A percentile compares a stretch with the other conserved stretches of the same genome.
Evolutionary conservation across 148 eudicot species (phyloP).

Genomic region (Diospyros lotus): DNA sequence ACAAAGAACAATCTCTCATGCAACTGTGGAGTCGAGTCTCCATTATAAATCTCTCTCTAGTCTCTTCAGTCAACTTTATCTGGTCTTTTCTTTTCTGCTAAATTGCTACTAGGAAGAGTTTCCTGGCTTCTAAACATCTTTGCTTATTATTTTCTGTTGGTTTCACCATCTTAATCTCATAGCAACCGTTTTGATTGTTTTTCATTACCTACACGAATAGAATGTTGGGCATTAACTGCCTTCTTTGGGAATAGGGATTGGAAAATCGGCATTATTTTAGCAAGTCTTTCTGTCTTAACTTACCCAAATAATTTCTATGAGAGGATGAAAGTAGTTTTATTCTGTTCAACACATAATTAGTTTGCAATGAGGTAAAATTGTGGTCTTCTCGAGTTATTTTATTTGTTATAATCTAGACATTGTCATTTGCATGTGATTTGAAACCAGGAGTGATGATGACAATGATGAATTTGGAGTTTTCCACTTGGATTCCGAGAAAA

Average conservation of each 20-base stretch:
- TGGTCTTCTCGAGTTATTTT: too few relatives aligned
- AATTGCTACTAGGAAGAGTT: background rate
- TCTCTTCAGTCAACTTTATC: too few relatives aligned
- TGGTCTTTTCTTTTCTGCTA: too few relatives aligned
- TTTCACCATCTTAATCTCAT: background rate
- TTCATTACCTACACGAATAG: background rate
- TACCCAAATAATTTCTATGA: too few relatives aligned
- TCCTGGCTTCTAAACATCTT: background rate
- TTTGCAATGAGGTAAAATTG: too few relatives aligned
- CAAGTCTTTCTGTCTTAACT: too few relatives aligned
- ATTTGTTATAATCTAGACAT: conserved; percentile 3
- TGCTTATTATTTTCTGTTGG: background rate
- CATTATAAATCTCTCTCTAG: too few relatives aligned
- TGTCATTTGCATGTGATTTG: conserved; percentile 20
- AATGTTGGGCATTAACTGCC: background rate
- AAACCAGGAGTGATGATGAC: conserved; percentile 61
- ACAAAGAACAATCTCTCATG: too few relatives aligned
- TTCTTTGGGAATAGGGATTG: background rate
- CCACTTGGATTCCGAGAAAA: conserved; percentile 32
- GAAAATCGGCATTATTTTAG: too few relatives aligned
- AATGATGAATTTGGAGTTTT: conserved; percentile 53
- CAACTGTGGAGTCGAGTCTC: too few relatives aligned
- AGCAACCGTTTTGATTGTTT: background rate
- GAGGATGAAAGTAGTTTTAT: too few relatives aligned
- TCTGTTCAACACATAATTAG: too few relatives aligned